Evolutionary conservation across 768 basidiomycete species (phyloP), one percentile per base, ranked within the genome.

Genomic region (Tylopilus sp.): DNA sequence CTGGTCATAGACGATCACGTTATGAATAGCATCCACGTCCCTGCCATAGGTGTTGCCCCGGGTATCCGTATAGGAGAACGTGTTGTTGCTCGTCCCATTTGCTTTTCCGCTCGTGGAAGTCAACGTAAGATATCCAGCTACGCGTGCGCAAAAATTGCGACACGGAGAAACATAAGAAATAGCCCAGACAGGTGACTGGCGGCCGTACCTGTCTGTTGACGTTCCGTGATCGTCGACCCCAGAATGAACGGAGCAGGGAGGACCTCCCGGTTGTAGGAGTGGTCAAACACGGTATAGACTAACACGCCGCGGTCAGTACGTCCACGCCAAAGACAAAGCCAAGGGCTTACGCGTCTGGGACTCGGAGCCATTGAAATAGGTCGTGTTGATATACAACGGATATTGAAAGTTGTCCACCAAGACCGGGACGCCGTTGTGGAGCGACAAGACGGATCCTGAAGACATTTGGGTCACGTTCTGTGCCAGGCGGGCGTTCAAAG

Each of bases 1-100:
- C 19, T 72, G 64, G 61, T 90, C 84, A 34, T 79, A 71, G 6
- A 81, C 80, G 61, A 91, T 85, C 61, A 74, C 76, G 62, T 84
- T 78, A 57, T 80, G 72, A 3, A 78, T 78, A 4, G 86, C 84
- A 54, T 81, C 74, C 49, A 91, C 87, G 22, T 72, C 61, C 50
- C 87, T 74, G 50, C 69, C 66, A 66, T 77, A 91, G 0, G 86
- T 86, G 67, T 89, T 84, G 45, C 82, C 84, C 7, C 69, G 67
- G 41, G 60, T 58, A 63, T 90, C 86, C 12, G 65, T 57, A 63
- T 89, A 92, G 30, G 65, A 68, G 68, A 90, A 84, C 1, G 76
- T 78, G 64, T 89, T 89, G 69, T 78, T 80, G 68, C 74, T 87
- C 7, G 84, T 86, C 26, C 87, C 87, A 50, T 87, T 87, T 1